Conservation (phyloP, 352 stramenopile species). For the Globisporangium takayamanum region DNA sequence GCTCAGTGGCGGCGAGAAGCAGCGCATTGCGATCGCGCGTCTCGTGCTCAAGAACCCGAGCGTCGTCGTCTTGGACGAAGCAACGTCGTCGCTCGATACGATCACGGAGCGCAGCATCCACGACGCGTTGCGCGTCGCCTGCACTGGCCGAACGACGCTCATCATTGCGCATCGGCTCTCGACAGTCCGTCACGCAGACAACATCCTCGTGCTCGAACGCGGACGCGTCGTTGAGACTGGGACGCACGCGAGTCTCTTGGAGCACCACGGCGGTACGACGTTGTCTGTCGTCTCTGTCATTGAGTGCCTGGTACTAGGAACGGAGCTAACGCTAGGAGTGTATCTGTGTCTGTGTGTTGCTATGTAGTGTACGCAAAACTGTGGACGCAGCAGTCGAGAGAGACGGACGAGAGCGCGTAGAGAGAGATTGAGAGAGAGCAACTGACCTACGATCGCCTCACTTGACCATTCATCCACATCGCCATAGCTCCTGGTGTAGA, state of each 20-base stretch:
- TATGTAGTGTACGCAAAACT: conserved; percentile 28
- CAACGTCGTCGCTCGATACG: conserved; percentile 72
- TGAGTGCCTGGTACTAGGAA: not conserved
- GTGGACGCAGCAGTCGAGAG: conserved; percentile 35
- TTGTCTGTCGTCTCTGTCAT: not conserved
- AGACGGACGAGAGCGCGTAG: conserved; percentile 11
- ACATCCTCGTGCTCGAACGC: conserved; percentile 57
- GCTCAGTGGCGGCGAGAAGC: conserved; percentile 76
- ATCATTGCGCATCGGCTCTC: conserved; percentile 81
- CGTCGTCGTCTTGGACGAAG: conserved; percentile 76
- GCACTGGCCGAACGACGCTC: conserved; percentile 54
- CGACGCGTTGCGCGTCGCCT: conserved; percentile 43
- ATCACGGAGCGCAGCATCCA: conserved; percentile 69
- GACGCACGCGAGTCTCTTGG: conserved; percentile 34
- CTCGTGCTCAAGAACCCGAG: conserved; percentile 73
- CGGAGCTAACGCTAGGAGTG: conserved; percentile 1
- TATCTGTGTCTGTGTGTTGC: not conserved
- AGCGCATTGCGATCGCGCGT: conserved; percentile 76
- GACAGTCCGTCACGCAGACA: conserved; percentile 67
- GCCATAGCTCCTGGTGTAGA: no score
- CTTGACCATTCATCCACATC: not conserved
- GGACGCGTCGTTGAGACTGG: conserved; percentile 46
- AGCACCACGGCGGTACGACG: conserved; percentile 31
- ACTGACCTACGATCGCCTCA: not conserved
- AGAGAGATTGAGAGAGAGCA: not conserved